Evolutionary conservation across 148 eudicot genomes (phyloP), one percentile per base, ranked within the genome.

Genomic region (Persicaria tinctoria): DNA sequence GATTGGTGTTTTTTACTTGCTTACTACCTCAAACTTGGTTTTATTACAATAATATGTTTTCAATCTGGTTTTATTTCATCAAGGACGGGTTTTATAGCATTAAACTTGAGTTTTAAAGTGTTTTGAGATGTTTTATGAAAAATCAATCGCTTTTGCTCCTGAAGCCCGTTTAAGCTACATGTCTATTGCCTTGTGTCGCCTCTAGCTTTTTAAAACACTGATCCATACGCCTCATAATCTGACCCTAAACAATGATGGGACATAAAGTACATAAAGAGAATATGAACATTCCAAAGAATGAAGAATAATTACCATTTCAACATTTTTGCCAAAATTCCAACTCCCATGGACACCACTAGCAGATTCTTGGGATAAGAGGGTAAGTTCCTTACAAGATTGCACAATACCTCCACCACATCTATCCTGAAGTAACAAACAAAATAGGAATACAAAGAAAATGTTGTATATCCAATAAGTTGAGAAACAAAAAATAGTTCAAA

Each of bases 301-400:
- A 41, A 78, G 56, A 76, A 53, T 51, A 17, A 45, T 74, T 87
- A 92, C 98, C 98, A 92, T 77, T 79, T 87, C 82, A 95, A 84
- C 98, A 95, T 90, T 82, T 86, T 90, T 49, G 91, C 83, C 79
- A 95, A 81, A 63, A 95, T 82, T 59, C 76, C 84, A 74, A 95
- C 89, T 78, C 88, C 84, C 86, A 82, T 77, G 76, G 98, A 87
- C 97, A 95, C 90, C 75, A 85, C 81, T 73, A 64, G 44, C 49
- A 88, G 83, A 51, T 90, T 91, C 68, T 76, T 70, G 80, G 78
- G 16, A 80, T 74, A 85, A 63, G 92, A 83, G 14, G 94, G 76
- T 16, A 85, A 76, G 54, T 81, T 86, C 77, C 91, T 94, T 8
- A 92, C 79, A 80, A 88, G 76, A 77, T 89, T 82, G 88, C 96